These are phyloP conservation scores for Ascochyta koolunga DNA, from an alignment of 2,329 filamentous ascomycete genomes.

Conservation along the genomic window DNA sequence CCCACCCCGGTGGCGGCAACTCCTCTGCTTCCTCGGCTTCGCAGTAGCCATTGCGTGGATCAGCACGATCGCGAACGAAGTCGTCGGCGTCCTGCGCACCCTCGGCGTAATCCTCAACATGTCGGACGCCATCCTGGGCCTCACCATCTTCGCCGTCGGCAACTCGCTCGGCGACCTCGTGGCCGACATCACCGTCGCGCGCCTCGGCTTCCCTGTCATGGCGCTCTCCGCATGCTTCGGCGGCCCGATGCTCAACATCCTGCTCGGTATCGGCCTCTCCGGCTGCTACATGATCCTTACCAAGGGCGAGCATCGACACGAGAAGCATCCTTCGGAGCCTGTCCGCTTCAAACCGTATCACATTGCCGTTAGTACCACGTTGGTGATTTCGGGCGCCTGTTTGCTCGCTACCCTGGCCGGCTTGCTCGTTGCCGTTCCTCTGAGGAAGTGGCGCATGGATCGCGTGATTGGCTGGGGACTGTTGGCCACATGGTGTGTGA, in stretches of 20 bases:
- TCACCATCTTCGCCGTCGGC: slow-evolving; percentile 95
- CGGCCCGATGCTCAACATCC: slow-evolving; percentile 97
- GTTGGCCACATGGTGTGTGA: slow-evolving; percentile 79
- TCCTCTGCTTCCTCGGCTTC: slow-evolving; percentile 89
- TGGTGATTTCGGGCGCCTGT: slow-evolving; percentile 85
- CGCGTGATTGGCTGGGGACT: slow-evolving; percentile 72
- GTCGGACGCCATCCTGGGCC: slow-evolving; percentile 89
- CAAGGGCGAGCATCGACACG: slow-evolving; percentile 68
- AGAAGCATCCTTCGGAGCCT: slow-evolving; percentile 69
- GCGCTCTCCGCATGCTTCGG: slow-evolving; percentile 93
- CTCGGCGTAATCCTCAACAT: slow-evolving; percentile 91
- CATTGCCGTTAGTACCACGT: slow-evolving; percentile 81
- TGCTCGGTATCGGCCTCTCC: slow-evolving; percentile 90
- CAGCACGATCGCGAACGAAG: slow-evolving; percentile 91
- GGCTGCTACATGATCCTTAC: slow-evolving; percentile 86
- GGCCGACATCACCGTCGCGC: slow-evolving; percentile 91
- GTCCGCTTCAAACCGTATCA: slow-evolving; percentile 77
- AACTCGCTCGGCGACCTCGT: slow-evolving; percentile 95
- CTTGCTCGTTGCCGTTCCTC: slow-evolving; percentile 78
- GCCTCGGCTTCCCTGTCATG: slow-evolving; percentile 96
- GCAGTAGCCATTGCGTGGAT: slow-evolving; percentile 94
- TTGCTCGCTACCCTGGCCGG: slow-evolving; percentile 79
- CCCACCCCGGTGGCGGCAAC: slow-evolving; percentile 74
- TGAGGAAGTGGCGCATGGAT: slow-evolving; percentile 47
- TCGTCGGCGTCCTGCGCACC: slow-evolving; percentile 92